Evolutionary conservation across 2,329 filamentous ascomycete species (phyloP), one percentile per base, ranked within the genome.

Genomic region (Onygena corvina): DNA sequence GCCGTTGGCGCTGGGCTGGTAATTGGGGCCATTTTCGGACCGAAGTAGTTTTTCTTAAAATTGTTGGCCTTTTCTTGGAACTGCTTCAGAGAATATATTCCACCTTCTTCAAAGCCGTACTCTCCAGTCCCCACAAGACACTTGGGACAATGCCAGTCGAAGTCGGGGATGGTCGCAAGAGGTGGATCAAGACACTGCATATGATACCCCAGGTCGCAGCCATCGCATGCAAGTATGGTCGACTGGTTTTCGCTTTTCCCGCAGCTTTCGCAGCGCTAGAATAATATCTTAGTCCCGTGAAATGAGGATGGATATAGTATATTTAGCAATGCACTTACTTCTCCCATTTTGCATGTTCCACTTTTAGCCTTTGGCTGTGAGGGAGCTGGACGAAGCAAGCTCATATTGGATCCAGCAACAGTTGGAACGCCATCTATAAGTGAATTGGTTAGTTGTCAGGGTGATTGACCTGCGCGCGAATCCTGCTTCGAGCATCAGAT

Each of bases 361-460:
- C 75, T 75, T 58, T 79, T 76, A 42, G 75, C 73, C 45, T 74
- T 72, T 35, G 71, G 62, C 47, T 70, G 86, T 6, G 70, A 67
- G 12, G 82, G 81, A 21, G 84, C 82, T 50, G 90, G 86, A 48
- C 90, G 85, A 61, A 94, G 88, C 60, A 90, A 79, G 53, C 86
- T 92, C 88, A 96, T 96, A 68, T 96, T 88, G 47, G 90, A 96
- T 49, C 92, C 92, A 56, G 88, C 88, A 57, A 98, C 87, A 29
- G 86, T 94, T 36, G 90, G 87, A 30, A 75, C 71, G 36, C 67
- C 68, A 51, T 53, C 52, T 53, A 63, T 79, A 66, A 38, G 51
- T 49, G 11, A 12, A 20, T 40, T 12, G n/a, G 27, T 42, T 42
- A 42, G 38, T 9, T n/a, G 27, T 27, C 6, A 27, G 40, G 18